These are phyloP conservation scores for Ganoderma lucidum DNA, from an alignment of 1,284 basidiomycete species.

Conservation along the genomic window DNA sequence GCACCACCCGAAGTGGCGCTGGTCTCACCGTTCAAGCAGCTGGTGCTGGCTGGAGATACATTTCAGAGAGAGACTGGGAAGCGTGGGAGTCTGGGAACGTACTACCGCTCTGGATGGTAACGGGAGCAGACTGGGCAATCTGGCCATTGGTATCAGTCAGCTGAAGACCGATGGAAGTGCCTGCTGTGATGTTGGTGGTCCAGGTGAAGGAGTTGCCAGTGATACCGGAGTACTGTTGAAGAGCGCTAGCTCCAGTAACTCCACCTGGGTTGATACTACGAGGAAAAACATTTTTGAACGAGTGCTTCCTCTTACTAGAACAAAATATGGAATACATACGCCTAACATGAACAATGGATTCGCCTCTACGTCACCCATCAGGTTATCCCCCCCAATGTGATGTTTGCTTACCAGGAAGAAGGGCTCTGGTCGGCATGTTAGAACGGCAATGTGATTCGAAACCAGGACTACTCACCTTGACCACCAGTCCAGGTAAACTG, in stretches of 20 bases:
- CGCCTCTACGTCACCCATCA: background rate
- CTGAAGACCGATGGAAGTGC: conserved; percentile 55
- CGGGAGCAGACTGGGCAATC: conserved; percentile 54
- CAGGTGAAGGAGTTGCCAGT: conserved; percentile 39
- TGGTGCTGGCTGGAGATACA: conserved; percentile 39
- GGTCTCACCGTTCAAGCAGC: conserved; percentile 41
- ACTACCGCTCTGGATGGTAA: conserved; percentile 59
- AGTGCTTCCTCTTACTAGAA: background rate
- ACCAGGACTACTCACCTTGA: conserved; percentile 30
- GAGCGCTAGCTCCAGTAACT: conserved; percentile 33
- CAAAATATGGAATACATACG: conserved; percentile 23
- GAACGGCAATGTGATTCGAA: background rate
- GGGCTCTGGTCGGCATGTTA: conserved; percentile 28
- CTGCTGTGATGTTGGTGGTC: conserved; percentile 37
- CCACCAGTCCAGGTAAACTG: conserved; percentile 40
- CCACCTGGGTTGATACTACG: conserved; percentile 38
- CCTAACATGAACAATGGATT: conserved; percentile 17
- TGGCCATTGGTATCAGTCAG: conserved; percentile 61
- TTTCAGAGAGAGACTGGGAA: conserved; percentile 14
- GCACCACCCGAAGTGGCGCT: conserved; percentile 29
- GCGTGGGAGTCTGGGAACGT: conserved; percentile 25
- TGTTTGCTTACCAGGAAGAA: conserved; percentile 38
- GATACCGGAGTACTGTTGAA: conserved; percentile 38
- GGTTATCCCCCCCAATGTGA: background rate
- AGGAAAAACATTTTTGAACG: no score